Evolutionary conservation across 352 stramenopile species (phyloP), one percentile per base, ranked within the genome.

Genomic region (Thraustotheca clavata): DNA sequence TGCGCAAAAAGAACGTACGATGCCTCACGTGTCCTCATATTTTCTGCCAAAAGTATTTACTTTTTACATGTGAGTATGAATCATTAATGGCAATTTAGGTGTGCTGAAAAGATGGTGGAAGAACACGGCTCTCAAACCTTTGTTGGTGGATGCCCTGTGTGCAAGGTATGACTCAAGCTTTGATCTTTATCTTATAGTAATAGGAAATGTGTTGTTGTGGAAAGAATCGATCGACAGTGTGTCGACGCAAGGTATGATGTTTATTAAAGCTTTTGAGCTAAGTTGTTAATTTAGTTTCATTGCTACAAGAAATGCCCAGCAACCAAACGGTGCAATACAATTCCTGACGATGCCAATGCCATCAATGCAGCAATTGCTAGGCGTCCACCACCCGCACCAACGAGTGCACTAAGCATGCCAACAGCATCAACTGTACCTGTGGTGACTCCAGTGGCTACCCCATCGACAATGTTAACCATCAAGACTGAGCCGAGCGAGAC

Each of bases 291-390:
- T 20, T 59, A 85, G 75, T 94, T 91, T 47, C 87, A 95, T 63
- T 95, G 85, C 71, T 95, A 95, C 72, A 95, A 95, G 69, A 95
- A 95, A 57, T 94, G 85, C 62, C 86, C 86, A 46, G 78, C 79
- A 20, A 93, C 83, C 18, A 93, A 93, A 66, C 74, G 80, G 24
- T 65, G 57, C 57, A 65, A 65, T n/a, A 24, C 47, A n/a, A 11
- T 55, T 31, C 22, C 57, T 31, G 57, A 65, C 39, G 57, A 65
- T 22, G 14, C 33, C 8, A 54, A 16, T 18, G 57, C 20, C 29
- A 26, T 40, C n/a, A 54, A 9, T 14, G 22, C 27, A 24, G 16
- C 18, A 26, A 9, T 35, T 33, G 20, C 57, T 34, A 43, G 57
- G 34, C 35, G 57, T 29, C 39, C 35, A 60, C 6, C 34, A 60